Conservation (phyloP, 2,329 filamentous ascomycete genomes). For the Trichophyton rubrum region DNA sequence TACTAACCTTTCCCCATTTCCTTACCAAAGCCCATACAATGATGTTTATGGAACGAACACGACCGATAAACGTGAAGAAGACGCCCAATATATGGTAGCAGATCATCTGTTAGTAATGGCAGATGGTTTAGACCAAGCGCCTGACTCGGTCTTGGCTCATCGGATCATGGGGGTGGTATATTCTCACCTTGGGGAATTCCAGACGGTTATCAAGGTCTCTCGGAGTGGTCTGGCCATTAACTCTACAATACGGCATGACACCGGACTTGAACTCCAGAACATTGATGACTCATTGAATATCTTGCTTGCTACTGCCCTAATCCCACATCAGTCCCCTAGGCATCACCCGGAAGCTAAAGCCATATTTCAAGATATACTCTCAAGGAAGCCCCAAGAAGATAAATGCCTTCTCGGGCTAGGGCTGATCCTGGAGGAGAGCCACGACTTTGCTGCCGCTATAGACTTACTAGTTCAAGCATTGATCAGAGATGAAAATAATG, state of each 20-base stretch:
- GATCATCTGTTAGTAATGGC: slow-evolving; percentile 72
- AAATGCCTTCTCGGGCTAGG: slow-evolving; percentile 79
- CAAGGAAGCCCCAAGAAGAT: slow-evolving; percentile 62
- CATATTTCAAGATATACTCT: slow-evolving; percentile 73
- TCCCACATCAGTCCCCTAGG: slow-evolving; percentile 79
- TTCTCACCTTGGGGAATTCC: slow-evolving; percentile 70
- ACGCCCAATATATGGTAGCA: slow-evolving; percentile 51
- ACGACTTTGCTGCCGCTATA: slow-evolving; percentile 71
- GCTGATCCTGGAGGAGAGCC: slow-evolving; percentile 82
- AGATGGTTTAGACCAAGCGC: slow-evolving; percentile 51
- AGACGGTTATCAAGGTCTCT: slow-evolving; percentile 66
- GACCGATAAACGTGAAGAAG: slow-evolving; percentile 11
- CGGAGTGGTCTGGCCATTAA: slow-evolving; percentile 58
- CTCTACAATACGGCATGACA: slow-evolving; percentile 48
- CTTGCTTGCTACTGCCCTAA: slow-evolving; percentile 71
- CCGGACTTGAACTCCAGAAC: slow-evolving; percentile 56
- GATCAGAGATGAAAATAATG: slow-evolving; percentile 57
- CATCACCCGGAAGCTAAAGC: slow-evolving; percentile 77
- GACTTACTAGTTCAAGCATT: slow-evolving; percentile 68
- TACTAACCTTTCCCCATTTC: slow-evolving; percentile 75
- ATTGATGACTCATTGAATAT: slow-evolving; percentile 62
- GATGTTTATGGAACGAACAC: slow-evolving; percentile 38
- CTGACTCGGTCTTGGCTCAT: slow-evolving; percentile 67
- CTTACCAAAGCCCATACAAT: slow-evolving; percentile 28
- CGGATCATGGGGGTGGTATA: slow-evolving; percentile 76